These are phyloP conservation scores for Hypoxylon sp. DNA, from an alignment of 2,329 filamentous ascomycete genomes.

Conservation along the genomic window DNA sequence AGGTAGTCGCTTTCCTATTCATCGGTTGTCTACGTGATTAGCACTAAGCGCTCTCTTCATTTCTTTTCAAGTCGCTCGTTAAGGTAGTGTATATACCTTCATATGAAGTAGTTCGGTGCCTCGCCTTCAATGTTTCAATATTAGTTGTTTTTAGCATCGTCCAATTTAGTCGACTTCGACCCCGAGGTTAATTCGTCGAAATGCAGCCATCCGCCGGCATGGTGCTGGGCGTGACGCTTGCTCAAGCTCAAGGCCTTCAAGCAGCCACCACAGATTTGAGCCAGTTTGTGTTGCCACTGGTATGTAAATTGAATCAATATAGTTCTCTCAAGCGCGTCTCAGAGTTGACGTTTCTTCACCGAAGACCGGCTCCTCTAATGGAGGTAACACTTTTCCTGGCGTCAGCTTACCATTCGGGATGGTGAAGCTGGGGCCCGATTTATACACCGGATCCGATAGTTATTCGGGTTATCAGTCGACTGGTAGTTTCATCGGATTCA, in stretches of 20 bases:
- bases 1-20: slow-evolving; percentile 23
- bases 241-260: slow-evolving; percentile 24
- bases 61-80: slow-evolving; percentile 19
- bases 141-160: slow-evolving; percentile 23
- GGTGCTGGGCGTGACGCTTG: slow-evolving; percentile 23
- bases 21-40: slow-evolving; percentile 16
- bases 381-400: slow-evolving; percentile 65
- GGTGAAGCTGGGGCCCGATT: slow-evolving; percentile 64
- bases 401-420: slow-evolving; percentile 63
- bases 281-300: slow-evolving; percentile 45
- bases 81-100: slow-evolving; percentile 17
- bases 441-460: slow-evolving; percentile 62
- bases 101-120: slow-evolving; percentile 5
- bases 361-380: slow-evolving; percentile 61
- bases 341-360: slow-evolving; percentile 27
- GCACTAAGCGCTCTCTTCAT: slow-evolving; percentile 11
- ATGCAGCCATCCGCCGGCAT: slow-evolving; percentile 41
- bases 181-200: slow-evolving; percentile 18
- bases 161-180: slow-evolving; percentile 24
- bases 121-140: slow-evolving; percentile 22
- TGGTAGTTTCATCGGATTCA: slow-evolving; percentile 71
- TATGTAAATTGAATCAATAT: slow-evolving; percentile 35
- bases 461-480: slow-evolving; percentile 66
- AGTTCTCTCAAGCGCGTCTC: background rate
- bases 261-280: slow-evolving; percentile 38